Conservation (phyloP, 768 basidiomycete species). For the Gyrodon lividus region DNA sequence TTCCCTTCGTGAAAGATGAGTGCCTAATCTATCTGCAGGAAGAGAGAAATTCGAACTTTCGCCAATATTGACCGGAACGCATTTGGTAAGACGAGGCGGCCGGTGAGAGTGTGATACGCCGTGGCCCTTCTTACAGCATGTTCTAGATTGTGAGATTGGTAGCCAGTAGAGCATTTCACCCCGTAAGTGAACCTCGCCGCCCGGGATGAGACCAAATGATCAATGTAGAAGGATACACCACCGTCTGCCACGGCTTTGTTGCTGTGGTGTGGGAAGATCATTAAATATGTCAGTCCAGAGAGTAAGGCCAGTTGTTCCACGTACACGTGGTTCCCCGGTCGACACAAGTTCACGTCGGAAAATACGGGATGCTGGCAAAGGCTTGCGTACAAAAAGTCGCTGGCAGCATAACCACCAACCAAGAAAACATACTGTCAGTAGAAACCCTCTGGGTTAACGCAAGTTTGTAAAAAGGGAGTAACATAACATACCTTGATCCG, state of each 20-base stretch:
- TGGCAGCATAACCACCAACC: constrained; percentile 52
- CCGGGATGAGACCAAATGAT: constrained; percentile 46
- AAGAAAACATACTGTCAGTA: constrained; percentile 35
- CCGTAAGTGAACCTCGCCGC: constrained; percentile 48
- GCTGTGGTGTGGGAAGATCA: constrained; percentile 9
- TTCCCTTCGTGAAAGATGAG: constrained; percentile 22
- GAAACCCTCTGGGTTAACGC: constrained; percentile 1
- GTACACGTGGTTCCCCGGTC: constrained; percentile 49
- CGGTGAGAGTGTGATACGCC: constrained; percentile 1
- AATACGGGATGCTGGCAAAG: constrained; percentile 37
- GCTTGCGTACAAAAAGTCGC: constrained; percentile 41
- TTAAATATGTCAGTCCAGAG: not conserved
- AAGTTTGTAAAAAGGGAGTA: not conserved
- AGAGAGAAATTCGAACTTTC: constrained; percentile 15
- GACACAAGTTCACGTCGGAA: constrained; percentile 38
- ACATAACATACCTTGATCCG: constrained; percentile 31
- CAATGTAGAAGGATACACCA: constrained; percentile 37
- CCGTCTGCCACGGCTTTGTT: constrained; percentile 53
- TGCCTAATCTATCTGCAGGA: not conserved
- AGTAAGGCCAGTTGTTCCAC: constrained; percentile 2
- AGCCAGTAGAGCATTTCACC: constrained; percentile 42
- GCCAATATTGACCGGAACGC: not conserved
- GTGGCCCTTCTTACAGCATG: constrained; percentile 8
- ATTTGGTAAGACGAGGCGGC: too few species aligned
- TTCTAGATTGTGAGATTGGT: constrained; percentile 2